phyloP scores from a whole-genome alignment of 257 asterid genomes.

The Anisodus acutangulus region DNA sequence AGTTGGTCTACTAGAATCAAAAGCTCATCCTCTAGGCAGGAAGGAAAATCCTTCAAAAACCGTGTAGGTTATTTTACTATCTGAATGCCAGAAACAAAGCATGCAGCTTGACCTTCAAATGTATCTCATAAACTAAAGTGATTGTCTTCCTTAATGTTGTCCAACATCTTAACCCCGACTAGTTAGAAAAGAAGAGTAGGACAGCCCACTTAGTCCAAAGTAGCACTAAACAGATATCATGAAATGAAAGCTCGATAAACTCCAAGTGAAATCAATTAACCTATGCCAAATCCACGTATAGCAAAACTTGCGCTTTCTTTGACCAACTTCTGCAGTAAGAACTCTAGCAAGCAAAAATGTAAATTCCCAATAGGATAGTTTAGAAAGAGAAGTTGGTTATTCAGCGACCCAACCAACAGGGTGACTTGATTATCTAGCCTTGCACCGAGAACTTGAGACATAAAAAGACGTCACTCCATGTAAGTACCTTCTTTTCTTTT shows the following conservation, averaged over 20 bases:
- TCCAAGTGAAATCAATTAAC: neutral
- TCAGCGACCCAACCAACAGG: neutral
- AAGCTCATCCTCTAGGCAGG: conserved; percentile 8
- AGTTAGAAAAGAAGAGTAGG: neutral
- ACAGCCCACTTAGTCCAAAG: neutral
- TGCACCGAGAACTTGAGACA: neutral
- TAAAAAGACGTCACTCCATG: too few species aligned
- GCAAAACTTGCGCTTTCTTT: too few species aligned
- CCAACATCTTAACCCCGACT: neutral
- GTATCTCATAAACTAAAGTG: neutral
- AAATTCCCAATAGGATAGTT: neutral
- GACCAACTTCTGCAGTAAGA: too few species aligned
- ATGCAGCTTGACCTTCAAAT: neutral
- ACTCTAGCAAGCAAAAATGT: neutral
- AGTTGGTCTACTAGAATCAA: neutral
- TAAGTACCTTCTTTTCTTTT: too few species aligned
- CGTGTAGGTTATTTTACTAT: neutral
- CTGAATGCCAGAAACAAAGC: neutral
- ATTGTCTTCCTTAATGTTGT: neutral
- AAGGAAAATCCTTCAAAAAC: neutral
- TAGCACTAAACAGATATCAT: neutral
- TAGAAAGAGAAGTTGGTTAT: neutral
- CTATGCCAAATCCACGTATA: neutral
- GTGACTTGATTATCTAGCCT: neutral
- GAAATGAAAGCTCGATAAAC: neutral